Evolutionary conservation across 2,329 filamentous ascomycete species (phyloP).

Genomic region (Mariannaea sp.): DNA sequence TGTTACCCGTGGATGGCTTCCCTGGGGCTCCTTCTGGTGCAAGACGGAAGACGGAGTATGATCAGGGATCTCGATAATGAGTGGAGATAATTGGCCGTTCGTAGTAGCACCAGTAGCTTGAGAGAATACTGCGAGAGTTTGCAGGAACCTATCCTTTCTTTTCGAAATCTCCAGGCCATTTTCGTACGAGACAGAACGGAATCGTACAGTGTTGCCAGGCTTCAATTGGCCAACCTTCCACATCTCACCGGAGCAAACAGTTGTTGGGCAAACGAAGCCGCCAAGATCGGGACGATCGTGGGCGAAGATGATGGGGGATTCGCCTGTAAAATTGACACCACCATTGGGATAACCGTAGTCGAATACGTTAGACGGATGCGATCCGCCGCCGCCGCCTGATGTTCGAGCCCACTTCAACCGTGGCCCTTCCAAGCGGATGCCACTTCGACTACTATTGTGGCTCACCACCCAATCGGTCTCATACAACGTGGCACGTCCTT

Average conservation of each 20-base stretch:
- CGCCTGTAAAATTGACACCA: slow-evolving; percentile 64
- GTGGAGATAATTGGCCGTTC: neutral
- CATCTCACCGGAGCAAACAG: slow-evolving; percentile 60
- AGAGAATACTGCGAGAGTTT: neutral
- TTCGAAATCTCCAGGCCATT: neutral
- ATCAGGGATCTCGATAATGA: neutral
- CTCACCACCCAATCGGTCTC: slow-evolving; percentile 61
- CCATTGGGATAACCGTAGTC: slow-evolving; percentile 41
- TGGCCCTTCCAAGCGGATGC: slow-evolving; percentile 63
- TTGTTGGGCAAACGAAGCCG: slow-evolving; percentile 61
- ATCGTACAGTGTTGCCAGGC: slow-evolving; percentile 53
- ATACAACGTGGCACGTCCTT: slow-evolving; percentile 62
- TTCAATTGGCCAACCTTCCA: slow-evolving; percentile 68
- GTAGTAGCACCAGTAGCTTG: neutral
- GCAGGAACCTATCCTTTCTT: neutral
- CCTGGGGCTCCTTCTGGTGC: slow-evolving; percentile 36
- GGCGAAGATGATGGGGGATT: slow-evolving; percentile 64
- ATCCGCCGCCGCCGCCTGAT: slow-evolving; percentile 65
- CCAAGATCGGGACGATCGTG: slow-evolving; percentile 65
- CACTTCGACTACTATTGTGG: slow-evolving; percentile 64
- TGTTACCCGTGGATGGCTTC: slow-evolving; percentile 43
- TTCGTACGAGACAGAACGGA: neutral
- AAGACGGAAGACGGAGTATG: slow-evolving; percentile 16
- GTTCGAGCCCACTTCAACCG: slow-evolving; percentile 61
- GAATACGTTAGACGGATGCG: slow-evolving; percentile 59